A percentile compares a stretch with the other conserved stretches of the same genome.
Conservation (phyloP, 345 rosid species). For the Salix dunnii region DNA sequence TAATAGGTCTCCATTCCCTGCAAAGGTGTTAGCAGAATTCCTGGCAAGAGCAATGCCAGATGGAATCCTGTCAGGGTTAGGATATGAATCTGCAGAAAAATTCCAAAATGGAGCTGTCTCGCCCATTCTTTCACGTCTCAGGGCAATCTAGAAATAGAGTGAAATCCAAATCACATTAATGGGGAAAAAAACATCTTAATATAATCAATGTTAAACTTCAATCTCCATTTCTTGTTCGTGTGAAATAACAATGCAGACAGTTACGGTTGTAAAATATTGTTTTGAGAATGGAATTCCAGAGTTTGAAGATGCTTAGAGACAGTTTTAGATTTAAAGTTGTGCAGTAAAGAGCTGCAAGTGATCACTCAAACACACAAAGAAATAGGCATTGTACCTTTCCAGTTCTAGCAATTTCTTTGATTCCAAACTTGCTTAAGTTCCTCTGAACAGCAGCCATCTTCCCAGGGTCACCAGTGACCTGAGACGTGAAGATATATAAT, state of each 20-base stretch:
- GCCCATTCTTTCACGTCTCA: constrained; percentile 82
- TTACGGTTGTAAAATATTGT: background rate
- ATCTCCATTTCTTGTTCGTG: background rate
- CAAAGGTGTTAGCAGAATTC: background rate
- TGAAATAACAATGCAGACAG: background rate
- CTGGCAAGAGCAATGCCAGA: constrained; percentile 17
- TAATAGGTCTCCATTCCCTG: constrained; percentile 28
- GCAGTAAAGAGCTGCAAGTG: background rate
- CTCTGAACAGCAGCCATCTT: constrained; percentile 84
- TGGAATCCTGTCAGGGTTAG: constrained; percentile 38
- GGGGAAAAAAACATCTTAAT: background rate
- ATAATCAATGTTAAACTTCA: background rate
- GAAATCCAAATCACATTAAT: constrained; percentile 2
- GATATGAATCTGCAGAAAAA: constrained; percentile 66
- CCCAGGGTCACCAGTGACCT: constrained; percentile 99
- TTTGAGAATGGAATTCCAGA: background rate
- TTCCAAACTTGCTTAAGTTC: constrained; percentile 80
- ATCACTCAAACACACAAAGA: background rate
- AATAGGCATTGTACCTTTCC: constrained; percentile 44
- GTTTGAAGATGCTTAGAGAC: background rate
- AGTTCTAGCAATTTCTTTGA: constrained; percentile 79
- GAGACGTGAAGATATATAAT: background rate
- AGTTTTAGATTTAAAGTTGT: background rate
- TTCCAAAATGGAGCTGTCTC: constrained; percentile 80
- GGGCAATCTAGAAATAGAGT: constrained; percentile 53